These are phyloP conservation scores for Echium plantagineum DNA, from an alignment of 257 asterid genomes.

Conservation along the genomic window DNA sequence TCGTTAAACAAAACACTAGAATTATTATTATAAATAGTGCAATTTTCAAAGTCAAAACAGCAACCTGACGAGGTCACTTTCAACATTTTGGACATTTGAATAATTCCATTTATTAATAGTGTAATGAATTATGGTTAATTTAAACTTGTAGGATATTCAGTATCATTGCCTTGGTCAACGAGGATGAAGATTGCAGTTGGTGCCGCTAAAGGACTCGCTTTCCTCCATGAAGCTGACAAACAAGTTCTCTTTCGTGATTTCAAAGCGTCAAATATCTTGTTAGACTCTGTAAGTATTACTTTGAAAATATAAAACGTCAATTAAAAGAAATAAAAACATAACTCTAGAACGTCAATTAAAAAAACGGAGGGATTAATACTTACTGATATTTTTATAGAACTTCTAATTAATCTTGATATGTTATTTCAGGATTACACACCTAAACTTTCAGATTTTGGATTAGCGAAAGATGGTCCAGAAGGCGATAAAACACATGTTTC, in stretches of 20 bases:
- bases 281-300: conserved; percentile 59
- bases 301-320: no score
- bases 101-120: background rate
- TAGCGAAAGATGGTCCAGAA: conserved; percentile 88
- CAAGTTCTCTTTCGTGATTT: conserved; percentile 87
- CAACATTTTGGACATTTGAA: background rate
- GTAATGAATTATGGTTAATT: background rate
- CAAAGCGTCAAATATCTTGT: conserved; percentile 74
- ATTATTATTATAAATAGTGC: background rate
- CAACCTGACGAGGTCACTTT: background rate
- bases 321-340: no score
- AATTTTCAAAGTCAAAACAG: background rate
- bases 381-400: background rate
- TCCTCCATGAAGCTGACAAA: conserved; percentile 85
- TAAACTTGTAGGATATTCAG: conserved; percentile 50
- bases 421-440: conserved; percentile 56
- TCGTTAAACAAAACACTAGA: no score
- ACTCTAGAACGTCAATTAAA: no score
- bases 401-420: background rate
- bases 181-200: conserved; percentile 84
- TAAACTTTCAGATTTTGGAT: conserved; percentile 85
- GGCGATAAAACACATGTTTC: conserved; percentile 91
- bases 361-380: no score
- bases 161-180: conserved; percentile 79
- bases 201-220: conserved; percentile 85